A percentile compares a stretch with the other conserved stretches of the same genome.
phyloP scores from a whole-genome alignment of 1,284 basidiomycete genomes.

The Ceratobasidium sp. region DNA sequence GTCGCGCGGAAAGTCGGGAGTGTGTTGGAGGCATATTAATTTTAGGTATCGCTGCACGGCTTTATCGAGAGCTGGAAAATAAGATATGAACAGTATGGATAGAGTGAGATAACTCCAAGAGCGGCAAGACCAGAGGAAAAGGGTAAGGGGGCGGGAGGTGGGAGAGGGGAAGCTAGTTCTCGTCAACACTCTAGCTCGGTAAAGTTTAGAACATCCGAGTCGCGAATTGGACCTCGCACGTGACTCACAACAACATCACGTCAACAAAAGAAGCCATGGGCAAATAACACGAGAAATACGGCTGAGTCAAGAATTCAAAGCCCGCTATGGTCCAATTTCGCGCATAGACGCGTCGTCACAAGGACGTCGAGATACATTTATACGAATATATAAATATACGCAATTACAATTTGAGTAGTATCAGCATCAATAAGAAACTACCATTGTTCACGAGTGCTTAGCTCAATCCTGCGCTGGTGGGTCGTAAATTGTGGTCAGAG shows the following conservation, averaged over 20 bases:
- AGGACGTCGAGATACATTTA: no score
- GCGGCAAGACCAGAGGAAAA: constrained; percentile 3
- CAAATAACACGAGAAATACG: not conserved
- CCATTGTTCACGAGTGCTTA: no score
- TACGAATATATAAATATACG: no score
- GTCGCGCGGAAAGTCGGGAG: constrained; percentile 24
- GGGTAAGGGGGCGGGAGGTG: constrained; percentile 14
- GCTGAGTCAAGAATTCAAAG: not conserved
- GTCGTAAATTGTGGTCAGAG: no score
- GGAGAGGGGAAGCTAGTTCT: not conserved
- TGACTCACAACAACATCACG: constrained; percentile 26
- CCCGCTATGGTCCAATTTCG: no score
- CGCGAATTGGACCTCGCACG: constrained; percentile 34
- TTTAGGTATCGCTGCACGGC: constrained; percentile 32
- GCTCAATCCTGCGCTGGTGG: no score
- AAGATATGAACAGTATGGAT: constrained; percentile 29
- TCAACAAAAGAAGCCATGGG: constrained; percentile 22
- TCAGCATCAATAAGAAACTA: no score
- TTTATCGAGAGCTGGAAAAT: constrained; percentile 22
- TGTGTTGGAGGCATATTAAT: constrained; percentile 26
- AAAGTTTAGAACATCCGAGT: constrained; percentile 32
- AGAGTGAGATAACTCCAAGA: constrained; percentile 1
- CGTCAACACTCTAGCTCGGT: not conserved
- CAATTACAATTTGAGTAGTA: no score
- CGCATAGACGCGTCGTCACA: no score